These are phyloP conservation scores for Globisporangium paddicum DNA, from an alignment of 352 stramenopile genomes.

Conservation along the genomic window DNA sequence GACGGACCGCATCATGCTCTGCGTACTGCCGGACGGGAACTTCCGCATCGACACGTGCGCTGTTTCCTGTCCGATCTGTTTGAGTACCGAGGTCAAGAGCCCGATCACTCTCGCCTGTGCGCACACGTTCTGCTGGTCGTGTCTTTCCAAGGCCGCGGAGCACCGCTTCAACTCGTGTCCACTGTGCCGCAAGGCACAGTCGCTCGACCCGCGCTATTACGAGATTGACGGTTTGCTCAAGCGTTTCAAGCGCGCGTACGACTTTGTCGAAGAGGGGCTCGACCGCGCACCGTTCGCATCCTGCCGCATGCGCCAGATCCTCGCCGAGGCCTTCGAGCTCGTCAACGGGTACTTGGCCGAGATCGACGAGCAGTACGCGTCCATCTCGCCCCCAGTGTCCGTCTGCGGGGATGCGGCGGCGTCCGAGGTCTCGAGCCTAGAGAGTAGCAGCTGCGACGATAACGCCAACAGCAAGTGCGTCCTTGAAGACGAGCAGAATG, in stretches of 20 bases:
- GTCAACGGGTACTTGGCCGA: slow-evolving; percentile 42
- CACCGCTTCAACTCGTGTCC: slow-evolving; percentile 75
- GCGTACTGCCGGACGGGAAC: slow-evolving; percentile 62
- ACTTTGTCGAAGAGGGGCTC: slow-evolving; percentile 49
- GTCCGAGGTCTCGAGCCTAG: slow-evolving; percentile 2
- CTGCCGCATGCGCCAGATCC: slow-evolving; percentile 63
- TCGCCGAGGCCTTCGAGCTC: slow-evolving; percentile 58
- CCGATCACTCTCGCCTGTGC: slow-evolving; percentile 66
- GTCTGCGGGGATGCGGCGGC: slow-evolving; percentile 8
- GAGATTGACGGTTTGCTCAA: slow-evolving; percentile 75
- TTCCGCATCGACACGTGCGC: slow-evolving; percentile 40
- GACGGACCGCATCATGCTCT: slow-evolving; percentile 68
- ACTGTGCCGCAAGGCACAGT: slow-evolving; percentile 64
- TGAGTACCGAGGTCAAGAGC: slow-evolving; percentile 54
- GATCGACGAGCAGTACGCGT: slow-evolving; percentile 57
- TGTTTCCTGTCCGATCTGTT: slow-evolving; percentile 65
- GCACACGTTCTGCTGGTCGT: slow-evolving; percentile 83
- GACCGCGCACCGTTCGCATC: slow-evolving; percentile 45
- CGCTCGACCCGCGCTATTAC: slow-evolving; percentile 75
- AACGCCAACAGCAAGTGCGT: slow-evolving; percentile 5
- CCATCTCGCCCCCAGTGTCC: slow-evolving; percentile 35
- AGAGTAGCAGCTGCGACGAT: not conserved
- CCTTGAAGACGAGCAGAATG: not conserved
- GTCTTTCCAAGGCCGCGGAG: slow-evolving; percentile 61
- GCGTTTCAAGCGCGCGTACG: slow-evolving; percentile 68